phyloP scores from a whole-genome alignment of 1,284 basidiomycete genomes.

The Ustilago shanxiensis region DNA sequence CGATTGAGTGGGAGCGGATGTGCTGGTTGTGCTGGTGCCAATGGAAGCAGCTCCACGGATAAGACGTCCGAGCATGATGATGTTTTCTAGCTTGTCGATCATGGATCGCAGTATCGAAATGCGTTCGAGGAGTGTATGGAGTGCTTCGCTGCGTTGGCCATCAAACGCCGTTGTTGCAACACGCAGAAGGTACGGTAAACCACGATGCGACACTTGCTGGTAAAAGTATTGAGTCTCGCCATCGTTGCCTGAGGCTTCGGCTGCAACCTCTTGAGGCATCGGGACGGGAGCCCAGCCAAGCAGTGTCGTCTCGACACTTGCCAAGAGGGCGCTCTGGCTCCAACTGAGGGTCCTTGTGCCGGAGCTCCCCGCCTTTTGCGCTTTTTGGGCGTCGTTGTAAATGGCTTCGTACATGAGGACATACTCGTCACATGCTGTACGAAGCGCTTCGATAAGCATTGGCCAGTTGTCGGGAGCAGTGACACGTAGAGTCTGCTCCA shows the following conservation, averaged over 20 bases:
- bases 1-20: neutral
- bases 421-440: slow-evolving; percentile 39
- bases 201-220: slow-evolving; percentile 41
- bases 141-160: slow-evolving; percentile 32
- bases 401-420: slow-evolving; percentile 35
- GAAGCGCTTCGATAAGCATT: slow-evolving; percentile 34
- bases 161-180: slow-evolving; percentile 27
- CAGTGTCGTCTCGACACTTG: slow-evolving; percentile 30
- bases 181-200: slow-evolving; percentile 49
- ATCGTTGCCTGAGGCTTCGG: neutral
- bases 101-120: slow-evolving; percentile 23
- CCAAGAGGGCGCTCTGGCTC: slow-evolving; percentile 25
- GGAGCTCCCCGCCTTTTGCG: slow-evolving; percentile 13
- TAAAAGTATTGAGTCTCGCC: slow-evolving; percentile 26
- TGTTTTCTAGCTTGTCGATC: slow-evolving; percentile 39
- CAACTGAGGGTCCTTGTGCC: neutral
- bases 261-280: neutral
- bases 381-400: slow-evolving; percentile 24
- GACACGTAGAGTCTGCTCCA: slow-evolving; percentile 33
- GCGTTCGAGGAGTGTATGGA: slow-evolving; percentile 33
- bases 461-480: slow-evolving; percentile 52
- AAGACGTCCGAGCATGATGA: slow-evolving; percentile 33
- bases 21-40: neutral
- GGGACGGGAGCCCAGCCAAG: slow-evolving; percentile 41
- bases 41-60: slow-evolving; percentile 2